phyloP scores from a whole-genome alignment of 495 filamentous ascomycete genomes.

The Daldinia loculata region DNA sequence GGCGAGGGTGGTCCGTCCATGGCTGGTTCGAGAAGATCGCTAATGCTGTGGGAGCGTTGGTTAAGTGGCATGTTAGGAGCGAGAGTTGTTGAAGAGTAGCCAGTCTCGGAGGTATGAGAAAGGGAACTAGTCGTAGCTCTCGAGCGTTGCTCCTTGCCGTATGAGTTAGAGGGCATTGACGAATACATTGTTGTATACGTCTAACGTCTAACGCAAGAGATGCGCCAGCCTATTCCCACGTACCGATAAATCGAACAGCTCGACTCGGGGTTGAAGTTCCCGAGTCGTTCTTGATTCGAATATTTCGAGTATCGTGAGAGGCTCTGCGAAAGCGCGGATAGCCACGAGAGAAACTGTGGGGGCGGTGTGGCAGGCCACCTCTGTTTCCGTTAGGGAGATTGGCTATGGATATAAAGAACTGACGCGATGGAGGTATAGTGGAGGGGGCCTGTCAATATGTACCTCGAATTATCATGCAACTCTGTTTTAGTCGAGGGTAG shows the following conservation, averaged over 20 bases:
- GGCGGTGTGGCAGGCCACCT: constrained; percentile 37
- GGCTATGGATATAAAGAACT: constrained; percentile 44
- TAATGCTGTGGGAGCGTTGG: constrained; percentile 43
- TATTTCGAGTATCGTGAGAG: constrained; percentile 34
- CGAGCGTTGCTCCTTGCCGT: constrained; percentile 36
- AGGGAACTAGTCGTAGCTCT: constrained; percentile 14
- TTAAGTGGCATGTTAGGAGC: constrained; percentile 25
- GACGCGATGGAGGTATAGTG: constrained; percentile 43
- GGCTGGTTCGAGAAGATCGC: constrained; percentile 55
- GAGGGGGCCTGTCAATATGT: constrained; percentile 40
- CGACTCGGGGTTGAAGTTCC: constrained; percentile 28
- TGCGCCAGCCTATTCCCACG: constrained; percentile 20
- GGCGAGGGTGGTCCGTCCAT: constrained; percentile 64
- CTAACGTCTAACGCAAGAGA: constrained; percentile 1
- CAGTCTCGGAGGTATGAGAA: constrained; percentile 21
- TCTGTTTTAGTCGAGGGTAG: constrained; percentile 30
- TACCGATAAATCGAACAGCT: constrained; percentile 27
- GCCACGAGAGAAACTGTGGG: constrained; percentile 39
- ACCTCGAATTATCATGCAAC: constrained; percentile 46
- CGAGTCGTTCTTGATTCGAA: constrained; percentile 27
- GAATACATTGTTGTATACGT: constrained; percentile 38
- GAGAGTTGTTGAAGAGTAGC: constrained; percentile 24
- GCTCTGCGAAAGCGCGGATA: constrained; percentile 34
- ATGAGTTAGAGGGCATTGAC: constrained; percentile 29
- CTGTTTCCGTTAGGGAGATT: constrained; percentile 40